These are phyloP conservation scores for Nematodospora anomalae DNA, from an alignment of 1,139 yeast genomes.

Conservation along the genomic window DNA sequence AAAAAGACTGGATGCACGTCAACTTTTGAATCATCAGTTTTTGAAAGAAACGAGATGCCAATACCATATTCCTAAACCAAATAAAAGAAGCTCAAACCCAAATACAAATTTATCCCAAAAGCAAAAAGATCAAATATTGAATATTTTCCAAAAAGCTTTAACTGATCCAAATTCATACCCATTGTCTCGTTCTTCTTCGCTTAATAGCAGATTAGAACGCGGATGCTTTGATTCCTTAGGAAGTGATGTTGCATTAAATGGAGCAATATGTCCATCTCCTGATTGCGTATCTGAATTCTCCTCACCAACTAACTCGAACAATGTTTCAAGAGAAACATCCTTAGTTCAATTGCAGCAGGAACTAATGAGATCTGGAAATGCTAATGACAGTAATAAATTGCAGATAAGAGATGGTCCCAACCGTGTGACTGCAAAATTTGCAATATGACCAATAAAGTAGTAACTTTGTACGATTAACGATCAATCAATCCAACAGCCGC, in stretches of 20 bases:
- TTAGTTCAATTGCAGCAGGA: neutral
- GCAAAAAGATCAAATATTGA: conserved; percentile 10
- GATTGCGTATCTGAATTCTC: conserved; percentile 28
- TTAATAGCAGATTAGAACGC: conserved; percentile 4
- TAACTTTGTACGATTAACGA: conserved; percentile 2
- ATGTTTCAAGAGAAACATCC: conserved; percentile 9
- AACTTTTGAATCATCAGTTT: conserved; percentile 53
- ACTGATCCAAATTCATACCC: neutral
- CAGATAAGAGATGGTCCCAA: neutral
- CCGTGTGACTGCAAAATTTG: conserved; percentile 4
- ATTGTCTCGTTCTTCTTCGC: conserved; percentile 3
- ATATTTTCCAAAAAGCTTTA: conserved; percentile 1
- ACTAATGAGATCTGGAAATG: neutral
- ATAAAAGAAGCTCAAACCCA: neutral
- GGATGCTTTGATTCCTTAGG: conserved; percentile 11
- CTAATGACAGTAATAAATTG: neutral
- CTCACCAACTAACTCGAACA: conserved; percentile 22
- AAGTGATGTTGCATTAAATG: conserved; percentile 23
- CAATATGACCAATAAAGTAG: neutral
- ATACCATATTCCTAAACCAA: neutral
- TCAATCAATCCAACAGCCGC: neutral
- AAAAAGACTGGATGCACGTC: conserved; percentile 48
- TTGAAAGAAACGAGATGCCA: conserved; percentile 3
- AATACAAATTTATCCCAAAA: conserved; percentile 4
- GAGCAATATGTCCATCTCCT: conserved; percentile 34